Evolutionary conservation across 1,139 yeast genomes (phyloP), one percentile per base, ranked within the genome.

Genomic region (Lodderomyces orthopsilosis): DNA sequence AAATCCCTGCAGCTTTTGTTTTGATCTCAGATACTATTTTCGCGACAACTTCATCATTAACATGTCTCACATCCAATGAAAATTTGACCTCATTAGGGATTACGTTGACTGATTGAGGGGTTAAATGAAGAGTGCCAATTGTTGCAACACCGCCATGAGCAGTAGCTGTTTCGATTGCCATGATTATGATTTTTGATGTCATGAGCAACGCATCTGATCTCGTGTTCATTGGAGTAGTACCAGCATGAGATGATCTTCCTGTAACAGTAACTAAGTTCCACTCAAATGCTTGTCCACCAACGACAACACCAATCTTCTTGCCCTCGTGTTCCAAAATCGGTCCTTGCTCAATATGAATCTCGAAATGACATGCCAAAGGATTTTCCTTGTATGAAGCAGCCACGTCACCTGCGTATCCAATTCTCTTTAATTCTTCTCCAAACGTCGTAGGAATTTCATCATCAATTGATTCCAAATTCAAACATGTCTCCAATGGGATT

Each of bases 261-360:
- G 54, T 62, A 15, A 83, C 74, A 18, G 62, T 70, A 14, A 81
- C 69, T 41, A 71, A 75, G 47, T 70, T 67, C 90, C 91, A 84
- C 37, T 71, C 65, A 54, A 79, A 81, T 2, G 85, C 86, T 58
- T 84, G 89, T 18, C 76, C 87, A 15, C 86, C 86, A 10, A 70
- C 67, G 3, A 83, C 89, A 35, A 83, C 68, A 18, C 90, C 91
- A 46, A 84, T 78, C 47, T 73, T 73, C 53, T 77, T 74, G 1
- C 71, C 54, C 33, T 70, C 74, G 19, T 70, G 70, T 57, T 84
- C 89, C 43, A 84, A 68, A 37, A 81, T 68, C 4, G 90, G 89
- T 5, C 90, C 91, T 60, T 84, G 91, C 56, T 84, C 90, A 47
- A 84, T 84, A 55, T 84, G 91, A 45, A 83, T 66, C 58, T 84